Conservation (phyloP, 768 basidiomycete genomes). For the Leccinellum albellum region DNA sequence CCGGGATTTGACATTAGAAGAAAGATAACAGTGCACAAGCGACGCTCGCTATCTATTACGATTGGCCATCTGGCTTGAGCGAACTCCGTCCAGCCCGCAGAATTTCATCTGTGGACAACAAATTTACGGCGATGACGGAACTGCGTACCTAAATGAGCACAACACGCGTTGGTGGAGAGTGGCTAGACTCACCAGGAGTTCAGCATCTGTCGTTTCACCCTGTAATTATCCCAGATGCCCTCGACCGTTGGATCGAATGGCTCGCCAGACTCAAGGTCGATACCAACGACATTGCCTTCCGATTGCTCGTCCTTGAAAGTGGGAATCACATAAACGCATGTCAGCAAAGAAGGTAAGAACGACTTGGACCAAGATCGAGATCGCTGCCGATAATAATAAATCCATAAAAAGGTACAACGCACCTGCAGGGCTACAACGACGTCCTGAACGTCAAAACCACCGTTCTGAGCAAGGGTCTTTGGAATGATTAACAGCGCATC, state of each 20-base stretch:
- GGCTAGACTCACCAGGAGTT: conserved; percentile 76
- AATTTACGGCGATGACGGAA: conserved; percentile 92
- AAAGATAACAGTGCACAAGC: conserved; percentile 20
- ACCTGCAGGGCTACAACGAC: conserved; percentile 89
- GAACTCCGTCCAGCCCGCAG: conserved; percentile 85
- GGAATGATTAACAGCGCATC: conserved; percentile 93
- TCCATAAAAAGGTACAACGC: conserved; percentile 18
- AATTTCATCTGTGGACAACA: conserved; percentile 95
- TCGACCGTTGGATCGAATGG: conserved; percentile 94
- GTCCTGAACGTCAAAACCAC: conserved; percentile 96
- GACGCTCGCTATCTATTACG: conserved; percentile 32
- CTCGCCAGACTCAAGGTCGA: conserved; percentile 91
- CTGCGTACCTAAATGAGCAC: conserved; percentile 38
- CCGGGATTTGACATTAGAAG: conserved; percentile 12
- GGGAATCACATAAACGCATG: background rate
- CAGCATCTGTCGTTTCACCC: conserved; percentile 98
- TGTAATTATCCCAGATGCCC: conserved; percentile 98
- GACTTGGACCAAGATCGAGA: conserved; percentile 1
- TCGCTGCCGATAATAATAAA: conserved; percentile 5
- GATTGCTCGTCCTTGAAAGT: conserved; percentile 80
- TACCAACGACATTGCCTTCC: conserved; percentile 87
- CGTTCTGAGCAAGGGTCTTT: conserved; percentile 94
- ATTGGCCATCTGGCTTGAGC: conserved; percentile 74
- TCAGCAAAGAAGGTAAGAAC: background rate
- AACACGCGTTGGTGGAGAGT: conserved; percentile 15